Conservation (phyloP, 768 basidiomycete genomes). For the Psilocybe azurescens region DNA sequence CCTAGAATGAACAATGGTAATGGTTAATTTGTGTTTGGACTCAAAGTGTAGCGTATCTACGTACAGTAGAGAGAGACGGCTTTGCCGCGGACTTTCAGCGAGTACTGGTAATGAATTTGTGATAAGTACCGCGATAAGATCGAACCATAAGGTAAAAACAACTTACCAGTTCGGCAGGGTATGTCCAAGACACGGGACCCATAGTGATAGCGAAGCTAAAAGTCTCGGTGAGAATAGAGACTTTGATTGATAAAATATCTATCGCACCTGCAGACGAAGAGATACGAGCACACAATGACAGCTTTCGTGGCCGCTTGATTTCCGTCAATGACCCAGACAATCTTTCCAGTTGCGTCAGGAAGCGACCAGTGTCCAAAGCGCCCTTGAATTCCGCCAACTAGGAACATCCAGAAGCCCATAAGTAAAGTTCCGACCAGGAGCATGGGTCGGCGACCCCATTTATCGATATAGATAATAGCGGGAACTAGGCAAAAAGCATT, state of each 20-base stretch:
- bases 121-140: neutral
- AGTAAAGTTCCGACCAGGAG: constrained; percentile 64
- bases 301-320: constrained; percentile 65
- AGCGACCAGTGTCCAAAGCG: constrained; percentile 67
- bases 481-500: constrained; percentile 44
- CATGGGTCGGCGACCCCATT: constrained; percentile 82
- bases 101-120: constrained; percentile 41
- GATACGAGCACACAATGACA: constrained; percentile 78
- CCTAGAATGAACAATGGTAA: constrained; percentile 17
- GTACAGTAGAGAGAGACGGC: constrained; percentile 56
- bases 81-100: constrained; percentile 67
- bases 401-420: constrained; percentile 80
- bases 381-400: constrained; percentile 79
- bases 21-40: neutral
- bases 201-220: constrained; percentile 69
- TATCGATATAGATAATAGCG: constrained; percentile 70
- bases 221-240: neutral
- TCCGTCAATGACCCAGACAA: constrained; percentile 57
- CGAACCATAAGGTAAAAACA: neutral
- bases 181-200: constrained; percentile 80
- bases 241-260: too few species aligned
- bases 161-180: constrained; percentile 66
- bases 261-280: constrained; percentile 66
- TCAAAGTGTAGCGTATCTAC: constrained; percentile 4
- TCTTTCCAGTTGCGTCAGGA: constrained; percentile 36